Base-by-base conservation (phyloP, 768 basidiomycete species). In the Phaffia tasmanica region DNA sequence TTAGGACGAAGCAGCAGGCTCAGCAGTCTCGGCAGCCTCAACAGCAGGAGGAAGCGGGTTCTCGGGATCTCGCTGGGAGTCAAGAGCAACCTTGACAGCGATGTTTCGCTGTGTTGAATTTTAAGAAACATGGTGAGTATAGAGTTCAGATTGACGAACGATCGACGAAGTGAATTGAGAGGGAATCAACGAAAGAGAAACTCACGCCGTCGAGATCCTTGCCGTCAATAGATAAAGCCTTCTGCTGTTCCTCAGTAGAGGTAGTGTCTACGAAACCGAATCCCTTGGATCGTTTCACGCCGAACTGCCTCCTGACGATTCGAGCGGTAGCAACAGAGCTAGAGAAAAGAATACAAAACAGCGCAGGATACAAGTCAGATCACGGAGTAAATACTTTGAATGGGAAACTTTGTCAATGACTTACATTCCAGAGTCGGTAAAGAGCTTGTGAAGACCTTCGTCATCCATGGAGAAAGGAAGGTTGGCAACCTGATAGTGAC, bases 231-330 rank as follows among this genome's bases (percentile, higher is more conserved):
- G 84, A 83, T 70, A 99, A 86, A 62, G 91, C 94, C 80, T 91
- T 90, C 76, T 85, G 77, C 80, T 99, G 94, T 78, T 92, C 85
- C 72, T 84, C 87, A 77, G 91, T 86, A 71, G 80, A 80, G 69
- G 87, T 89, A 70, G 95, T 89, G 72, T 98, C 93, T 74, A 99
- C 94, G 74, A 99, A 99, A 62, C 91, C 94, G 77, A 93, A 98
- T 65, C 94, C 94, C 79, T 94, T 94, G 82, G 87, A 89, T 78
- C 84, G 87, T 61, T 70, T 69, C 32, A 63, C 63, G 25, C 67
- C 60, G 65, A 70, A 71, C 50, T 67, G 62, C 25, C 70, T 67
- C 69, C 71, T 72, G 72, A 97, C 89, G 70, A 99, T 87, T 71
- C 88, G 88, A 69, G 93, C 92, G 50, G 63, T 57, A 15, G 67